Evolutionary conservation across 345 rosid species (phyloP), one percentile per base, ranked within the genome.

Genomic region (Nasturtium officinale): DNA sequence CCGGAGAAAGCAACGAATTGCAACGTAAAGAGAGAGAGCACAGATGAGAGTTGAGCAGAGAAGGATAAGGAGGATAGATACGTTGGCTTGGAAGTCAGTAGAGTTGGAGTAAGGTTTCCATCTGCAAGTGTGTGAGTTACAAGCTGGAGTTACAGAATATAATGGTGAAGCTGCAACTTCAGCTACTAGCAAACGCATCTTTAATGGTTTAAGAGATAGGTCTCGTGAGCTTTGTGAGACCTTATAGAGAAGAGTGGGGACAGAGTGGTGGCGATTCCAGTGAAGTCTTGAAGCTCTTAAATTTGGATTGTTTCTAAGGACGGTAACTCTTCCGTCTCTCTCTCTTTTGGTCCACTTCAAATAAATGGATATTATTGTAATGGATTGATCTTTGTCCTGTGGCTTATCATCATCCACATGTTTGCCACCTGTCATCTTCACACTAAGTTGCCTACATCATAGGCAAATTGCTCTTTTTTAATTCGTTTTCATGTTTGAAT

Each of bases 1-100:
- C 11, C 72, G 75, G 32, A 83, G 74, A 77, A 80, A 89, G 90
- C 90, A 84, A 33, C 91, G 93, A 67, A 89, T 77, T 63, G 94
- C 82, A 13, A 82, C 79, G 73, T 81, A 82, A 28, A 91, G 86
- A 69, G 86, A 78, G 57, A 91, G 67, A 6, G 83, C 87, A 45
- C 91, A 91, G n/a, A 84, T 77, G 25, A 91, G 71, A 8, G 86
- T 80, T 20, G 92, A 89, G 68, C 81, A 65, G 71, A 91, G 77
- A 70, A 87, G 71, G 62, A 91, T 77, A 60, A 89, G 50, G 35
- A 87, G 46, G 29, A 77, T 72, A 16, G 79, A 74, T 8, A 79
- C 79, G 73, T 85, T 86, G 56, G 87, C 84, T 74, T 82, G 83
- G 38, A 87, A 82, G 78, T 79, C 87, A 60, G 54, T 71, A 8